Percentiles rank a stretch among this genome's conserved stretches.
Conservation (phyloP, 352 stramenopile species). For the Thalassiosira livingstoniorum region DNA sequence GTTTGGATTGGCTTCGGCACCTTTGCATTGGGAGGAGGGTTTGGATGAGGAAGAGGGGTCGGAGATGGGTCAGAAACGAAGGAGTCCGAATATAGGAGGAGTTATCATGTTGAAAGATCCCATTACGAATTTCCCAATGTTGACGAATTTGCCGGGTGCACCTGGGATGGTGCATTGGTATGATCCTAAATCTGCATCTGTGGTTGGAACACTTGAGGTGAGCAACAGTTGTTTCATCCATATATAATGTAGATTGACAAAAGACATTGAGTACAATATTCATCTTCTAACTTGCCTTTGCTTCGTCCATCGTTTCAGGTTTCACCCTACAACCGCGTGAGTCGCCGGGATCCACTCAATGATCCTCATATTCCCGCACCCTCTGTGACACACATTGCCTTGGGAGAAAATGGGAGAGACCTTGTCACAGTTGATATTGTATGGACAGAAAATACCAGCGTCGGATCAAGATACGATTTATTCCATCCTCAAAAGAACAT, state of each 20-base stretch:
- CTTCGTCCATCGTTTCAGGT: conserved; percentile 55
- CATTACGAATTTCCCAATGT: conserved; percentile 55
- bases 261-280: too few species aligned
- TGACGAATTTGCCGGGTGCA: conserved; percentile 68
- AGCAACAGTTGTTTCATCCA: not conserved
- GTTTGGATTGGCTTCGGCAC: conserved; percentile 63
- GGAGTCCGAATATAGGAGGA: not conserved
- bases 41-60: not conserved
- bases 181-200: conserved; percentile 62
- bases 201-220: conserved; percentile 70
- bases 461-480: conserved; percentile 48
- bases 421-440: conserved; percentile 78
- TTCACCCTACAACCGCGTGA: conserved; percentile 78
- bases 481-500: conserved; percentile 29
- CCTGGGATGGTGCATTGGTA: conserved; percentile 84
- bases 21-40: conserved; percentile 39
- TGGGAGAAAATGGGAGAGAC: conserved; percentile 64
- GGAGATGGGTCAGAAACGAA: not conserved
- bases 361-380: conserved; percentile 68
- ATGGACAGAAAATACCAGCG: conserved; percentile 72
- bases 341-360: conserved; percentile 56
- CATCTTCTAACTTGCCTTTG: too few species aligned
- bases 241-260: not conserved
- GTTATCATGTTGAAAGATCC: conserved; percentile 59
- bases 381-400: conserved; percentile 64